Evolutionary conservation across 768 basidiomycete genomes (phyloP).

Genomic region (Lentinula sp.): DNA sequence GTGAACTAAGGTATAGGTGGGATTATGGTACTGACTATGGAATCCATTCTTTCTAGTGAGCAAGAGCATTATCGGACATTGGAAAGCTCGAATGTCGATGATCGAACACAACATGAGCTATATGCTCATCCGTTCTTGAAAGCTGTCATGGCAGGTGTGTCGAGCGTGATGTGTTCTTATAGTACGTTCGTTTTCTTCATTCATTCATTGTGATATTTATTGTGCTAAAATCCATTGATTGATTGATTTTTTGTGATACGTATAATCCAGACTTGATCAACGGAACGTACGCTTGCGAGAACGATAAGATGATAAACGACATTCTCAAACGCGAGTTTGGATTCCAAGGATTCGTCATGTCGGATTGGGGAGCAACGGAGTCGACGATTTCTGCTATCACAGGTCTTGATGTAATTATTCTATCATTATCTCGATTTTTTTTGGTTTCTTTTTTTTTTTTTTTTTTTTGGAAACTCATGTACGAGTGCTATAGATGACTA

Average conservation of each 20-base stretch:
- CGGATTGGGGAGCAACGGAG: constrained; percentile 65
- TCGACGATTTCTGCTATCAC: constrained; percentile 55
- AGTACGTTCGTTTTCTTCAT: constrained; percentile 30
- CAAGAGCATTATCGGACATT: constrained; percentile 58
- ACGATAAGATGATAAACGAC: constrained; percentile 62
- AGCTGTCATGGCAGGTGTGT: constrained; percentile 69
- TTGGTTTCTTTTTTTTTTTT: neutral
- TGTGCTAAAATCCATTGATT: too few species aligned
- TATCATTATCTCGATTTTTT: neutral
- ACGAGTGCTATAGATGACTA: constrained; percentile 49
- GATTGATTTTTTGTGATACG: too few species aligned
- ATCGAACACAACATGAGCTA: constrained; percentile 73
- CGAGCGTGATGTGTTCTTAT: constrained; percentile 74
- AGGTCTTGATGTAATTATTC: constrained; percentile 54
- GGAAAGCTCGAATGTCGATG: constrained; percentile 66
- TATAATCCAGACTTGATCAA: constrained; percentile 50
- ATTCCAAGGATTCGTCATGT: constrained; percentile 74
- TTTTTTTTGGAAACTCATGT: neutral
- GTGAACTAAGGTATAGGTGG: too few species aligned
- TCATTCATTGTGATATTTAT: neutral
- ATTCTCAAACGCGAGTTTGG: constrained; percentile 72
- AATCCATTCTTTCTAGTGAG: constrained; percentile 34
- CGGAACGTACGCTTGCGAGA: constrained; percentile 71
- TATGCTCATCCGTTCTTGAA: constrained; percentile 66
- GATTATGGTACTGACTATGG: too few species aligned